phyloP scores from a whole-genome alignment of 768 basidiomycete species.

The Mycena vulgaris region DNA sequence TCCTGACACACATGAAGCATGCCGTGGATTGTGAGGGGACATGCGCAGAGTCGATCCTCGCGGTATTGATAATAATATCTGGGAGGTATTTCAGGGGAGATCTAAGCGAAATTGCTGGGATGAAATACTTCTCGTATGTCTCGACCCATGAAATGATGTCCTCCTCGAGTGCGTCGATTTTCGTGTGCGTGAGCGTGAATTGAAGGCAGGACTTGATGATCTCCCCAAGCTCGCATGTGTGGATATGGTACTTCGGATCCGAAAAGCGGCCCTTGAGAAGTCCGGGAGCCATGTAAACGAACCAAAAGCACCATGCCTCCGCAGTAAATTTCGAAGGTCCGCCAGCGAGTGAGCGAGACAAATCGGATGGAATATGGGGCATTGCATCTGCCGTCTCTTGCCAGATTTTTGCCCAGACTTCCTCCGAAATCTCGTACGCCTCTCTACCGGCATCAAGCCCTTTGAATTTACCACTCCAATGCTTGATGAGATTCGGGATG shows the following conservation, averaged over 20 bases:
- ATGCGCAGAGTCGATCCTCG: constrained; percentile 43
- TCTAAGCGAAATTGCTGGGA: too few relatives aligned
- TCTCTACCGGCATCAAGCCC: constrained; percentile 43
- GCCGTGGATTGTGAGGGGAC: constrained; percentile 51
- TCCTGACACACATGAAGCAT: constrained; percentile 51
- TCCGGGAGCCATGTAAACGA: constrained; percentile 53
- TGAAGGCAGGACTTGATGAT: constrained; percentile 54
- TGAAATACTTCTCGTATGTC: constrained; percentile 55
- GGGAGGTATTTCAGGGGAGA: too few relatives aligned
- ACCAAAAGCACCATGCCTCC: constrained; percentile 57
- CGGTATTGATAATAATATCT: constrained; percentile 51
- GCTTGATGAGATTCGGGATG: constrained; percentile 51
- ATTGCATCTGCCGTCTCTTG: constrained; percentile 37
- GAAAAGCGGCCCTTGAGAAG: constrained; percentile 51
- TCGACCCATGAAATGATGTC: constrained; percentile 54
- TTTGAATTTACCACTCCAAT: constrained; percentile 55
- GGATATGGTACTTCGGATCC: constrained; percentile 51
- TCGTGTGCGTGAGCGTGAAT: constrained; percentile 44
- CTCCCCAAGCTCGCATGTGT: constrained; percentile 51
- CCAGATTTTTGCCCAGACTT: constrained; percentile 52
- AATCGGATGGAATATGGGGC: constrained; percentile 49
- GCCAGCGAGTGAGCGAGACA: constrained; percentile 47
- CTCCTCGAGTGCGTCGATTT: constrained; percentile 45
- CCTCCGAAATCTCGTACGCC: constrained; percentile 43
- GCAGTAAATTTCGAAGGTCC: constrained; percentile 50